These are phyloP conservation scores for Colletotrichum sansevieriae DNA, from an alignment of 2,329 filamentous ascomycete genomes.

Conservation along the genomic window DNA sequence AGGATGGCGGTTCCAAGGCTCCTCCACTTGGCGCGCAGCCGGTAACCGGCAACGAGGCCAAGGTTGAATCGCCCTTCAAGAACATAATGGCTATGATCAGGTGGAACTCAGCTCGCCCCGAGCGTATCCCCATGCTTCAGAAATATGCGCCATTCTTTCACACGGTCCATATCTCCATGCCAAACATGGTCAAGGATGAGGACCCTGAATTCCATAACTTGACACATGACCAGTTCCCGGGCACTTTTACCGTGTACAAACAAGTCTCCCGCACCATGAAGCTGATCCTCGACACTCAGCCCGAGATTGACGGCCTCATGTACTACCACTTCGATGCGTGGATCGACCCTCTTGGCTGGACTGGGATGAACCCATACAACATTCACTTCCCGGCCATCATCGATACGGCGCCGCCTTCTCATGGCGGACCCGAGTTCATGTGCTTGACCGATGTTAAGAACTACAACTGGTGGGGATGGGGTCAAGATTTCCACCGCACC, in stretches of 20 bases:
- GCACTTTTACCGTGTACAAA: slow-evolving; percentile 44
- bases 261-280: slow-evolving; percentile 49
- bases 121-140: slow-evolving; percentile 46
- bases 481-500: slow-evolving; percentile 40
- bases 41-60: slow-evolving; percentile 33
- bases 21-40: slow-evolving; percentile 14
- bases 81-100: slow-evolving; percentile 48
- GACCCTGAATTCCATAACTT: slow-evolving; percentile 44
- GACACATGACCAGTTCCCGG: slow-evolving; percentile 47
- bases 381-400: slow-evolving; percentile 47
- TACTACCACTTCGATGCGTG: slow-evolving; percentile 52
- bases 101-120: slow-evolving; percentile 46
- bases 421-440: slow-evolving; percentile 43
- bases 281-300: slow-evolving; percentile 46
- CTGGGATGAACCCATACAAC: slow-evolving; percentile 45
- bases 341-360: slow-evolving; percentile 49
- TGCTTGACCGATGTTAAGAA: slow-evolving; percentile 43
- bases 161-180: slow-evolving; percentile 48
- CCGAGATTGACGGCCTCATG: slow-evolving; percentile 48
- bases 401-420: slow-evolving; percentile 40
- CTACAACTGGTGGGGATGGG: slow-evolving; percentile 46
- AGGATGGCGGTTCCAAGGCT: slow-evolving; percentile 17
- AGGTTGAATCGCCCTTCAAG: slow-evolving; percentile 46
- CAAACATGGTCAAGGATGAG: slow-evolving; percentile 40
- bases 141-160: slow-evolving; percentile 51